Conservation (phyloP, 2,329 filamentous ascomycete species). For the Colletotrichum sp. region DNA sequence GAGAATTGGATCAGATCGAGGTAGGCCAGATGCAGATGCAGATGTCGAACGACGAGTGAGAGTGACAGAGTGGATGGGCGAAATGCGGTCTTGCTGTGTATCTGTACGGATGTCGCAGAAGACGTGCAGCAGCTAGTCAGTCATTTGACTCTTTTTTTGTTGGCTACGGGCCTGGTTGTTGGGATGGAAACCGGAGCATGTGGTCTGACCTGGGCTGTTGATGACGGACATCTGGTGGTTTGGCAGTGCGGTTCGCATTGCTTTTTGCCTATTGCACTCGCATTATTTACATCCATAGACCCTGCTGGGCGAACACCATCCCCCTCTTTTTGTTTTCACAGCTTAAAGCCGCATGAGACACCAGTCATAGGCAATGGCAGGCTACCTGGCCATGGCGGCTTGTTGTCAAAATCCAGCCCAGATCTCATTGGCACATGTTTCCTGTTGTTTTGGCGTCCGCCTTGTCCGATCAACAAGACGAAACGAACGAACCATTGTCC, state of each 20-base stretch:
- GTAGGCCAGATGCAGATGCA: not conserved
- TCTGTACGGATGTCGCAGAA: not conserved
- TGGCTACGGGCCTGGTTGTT: slow-evolving; percentile 16
- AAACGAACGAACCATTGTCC: slow-evolving; percentile 18
- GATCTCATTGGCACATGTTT: slow-evolving; percentile 11
- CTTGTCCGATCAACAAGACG: slow-evolving; percentile 15
- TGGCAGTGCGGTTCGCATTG: not conserved
- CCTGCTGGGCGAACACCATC: not conserved
- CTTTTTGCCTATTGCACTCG: not conserved
- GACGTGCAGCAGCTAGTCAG: slow-evolving; percentile 8
- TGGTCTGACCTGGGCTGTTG: slow-evolving; percentile 20
- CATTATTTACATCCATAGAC: slow-evolving; percentile 12
- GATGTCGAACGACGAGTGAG: not conserved
- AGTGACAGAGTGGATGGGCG: not conserved
- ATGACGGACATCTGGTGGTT: slow-evolving; percentile 14
- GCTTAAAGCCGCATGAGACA: not conserved
- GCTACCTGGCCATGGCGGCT: not conserved
- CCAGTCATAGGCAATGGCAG: not conserved
- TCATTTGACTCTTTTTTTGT: slow-evolving; percentile 17
- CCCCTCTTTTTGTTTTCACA: not conserved
- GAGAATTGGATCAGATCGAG: not conserved
- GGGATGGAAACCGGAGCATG: slow-evolving; percentile 20
- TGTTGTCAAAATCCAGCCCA: not conserved
- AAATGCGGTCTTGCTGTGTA: not conserved
- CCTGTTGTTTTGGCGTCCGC: slow-evolving; percentile 14